Conservation (phyloP, 768 basidiomycete species). For the Amanita polypyramis region DNA sequence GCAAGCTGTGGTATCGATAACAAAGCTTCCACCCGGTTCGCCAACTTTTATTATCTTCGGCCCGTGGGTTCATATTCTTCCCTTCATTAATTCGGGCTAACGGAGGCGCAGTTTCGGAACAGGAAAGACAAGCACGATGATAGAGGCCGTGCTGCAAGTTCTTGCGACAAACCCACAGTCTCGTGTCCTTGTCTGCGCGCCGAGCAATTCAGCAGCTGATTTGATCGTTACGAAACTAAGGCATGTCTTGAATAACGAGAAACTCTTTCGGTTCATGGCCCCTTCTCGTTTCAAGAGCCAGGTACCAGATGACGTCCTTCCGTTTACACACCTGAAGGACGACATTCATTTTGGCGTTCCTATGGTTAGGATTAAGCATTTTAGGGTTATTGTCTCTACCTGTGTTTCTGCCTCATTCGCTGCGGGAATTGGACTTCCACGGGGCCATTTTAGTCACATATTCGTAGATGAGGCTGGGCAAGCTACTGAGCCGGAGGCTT, state of each 20-base stretch:
- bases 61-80: constrained; percentile 28
- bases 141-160: constrained; percentile 40
- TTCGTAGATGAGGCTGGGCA: constrained; percentile 9
- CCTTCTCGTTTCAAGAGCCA: constrained; percentile 19
- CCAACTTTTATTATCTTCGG: constrained; percentile 48
- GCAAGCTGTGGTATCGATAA: constrained; percentile 35
- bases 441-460: constrained; percentile 7
- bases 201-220: constrained; percentile 47
- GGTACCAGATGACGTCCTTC: neutral
- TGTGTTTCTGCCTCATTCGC: constrained; percentile 12
- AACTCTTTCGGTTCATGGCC: constrained; percentile 38
- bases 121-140: constrained; percentile 44
- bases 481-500: constrained; percentile 4
- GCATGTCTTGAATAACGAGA: constrained; percentile 13
- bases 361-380: neutral
- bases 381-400: constrained; percentile 6
- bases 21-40: constrained; percentile 28
- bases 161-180: constrained; percentile 20
- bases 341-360: constrained; percentile 4
- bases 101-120: constrained; percentile 31
- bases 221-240: constrained; percentile 31
- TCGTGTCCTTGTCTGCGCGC: constrained; percentile 38
- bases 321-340: constrained; percentile 1
- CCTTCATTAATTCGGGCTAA: neutral
- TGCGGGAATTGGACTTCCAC: constrained; percentile 1